These are phyloP conservation scores for Picea mariana DNA, from an alignment of 83 land plant genomes.

Conservation along the genomic window DNA sequence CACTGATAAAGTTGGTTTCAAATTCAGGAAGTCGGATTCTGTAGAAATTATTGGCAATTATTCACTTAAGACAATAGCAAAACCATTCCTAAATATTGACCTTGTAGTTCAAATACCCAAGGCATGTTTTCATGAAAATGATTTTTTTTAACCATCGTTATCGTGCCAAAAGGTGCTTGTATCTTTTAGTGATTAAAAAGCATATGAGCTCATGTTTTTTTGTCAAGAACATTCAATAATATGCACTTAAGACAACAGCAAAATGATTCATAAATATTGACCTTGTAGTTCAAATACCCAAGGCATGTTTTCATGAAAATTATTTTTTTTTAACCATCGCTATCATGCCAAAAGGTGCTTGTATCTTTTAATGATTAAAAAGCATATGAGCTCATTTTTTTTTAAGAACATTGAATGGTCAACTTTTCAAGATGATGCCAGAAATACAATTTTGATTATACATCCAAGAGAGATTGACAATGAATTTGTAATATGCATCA, in stretches of 20 bases:
- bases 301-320: constrained; percentile 88
- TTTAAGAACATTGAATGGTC: constrained; percentile 55
- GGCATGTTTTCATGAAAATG: constrained; percentile 42
- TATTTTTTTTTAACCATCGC: constrained; percentile 82
- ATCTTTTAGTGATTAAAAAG: background rate
- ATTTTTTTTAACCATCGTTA: too few relatives aligned
- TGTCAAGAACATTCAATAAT: too few relatives aligned
- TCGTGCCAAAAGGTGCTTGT: too few relatives aligned
- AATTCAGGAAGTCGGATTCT: constrained; percentile 58
- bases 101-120: constrained; percentile 80
- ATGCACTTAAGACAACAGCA: too few relatives aligned
- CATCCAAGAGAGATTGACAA: background rate
- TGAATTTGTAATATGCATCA: constrained; percentile 45
- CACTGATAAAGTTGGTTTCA: constrained; percentile 67
- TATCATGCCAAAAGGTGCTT: constrained; percentile 92
- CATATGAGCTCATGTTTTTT: background rate
- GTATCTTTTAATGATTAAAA: constrained; percentile 65
- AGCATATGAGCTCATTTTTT: constrained; percentile 35
- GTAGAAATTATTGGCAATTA: constrained; percentile 74
- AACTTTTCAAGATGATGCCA: constrained; percentile 72
- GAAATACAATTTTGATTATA: constrained; percentile 51
- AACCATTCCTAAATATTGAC: constrained; percentile 74
- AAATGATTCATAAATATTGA: too few relatives aligned
- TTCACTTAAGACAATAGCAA: constrained; percentile 46
- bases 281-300: too few relatives aligned